phyloP scores from a whole-genome alignment of 305 asterid species.

The Salvia sclarea region DNA sequence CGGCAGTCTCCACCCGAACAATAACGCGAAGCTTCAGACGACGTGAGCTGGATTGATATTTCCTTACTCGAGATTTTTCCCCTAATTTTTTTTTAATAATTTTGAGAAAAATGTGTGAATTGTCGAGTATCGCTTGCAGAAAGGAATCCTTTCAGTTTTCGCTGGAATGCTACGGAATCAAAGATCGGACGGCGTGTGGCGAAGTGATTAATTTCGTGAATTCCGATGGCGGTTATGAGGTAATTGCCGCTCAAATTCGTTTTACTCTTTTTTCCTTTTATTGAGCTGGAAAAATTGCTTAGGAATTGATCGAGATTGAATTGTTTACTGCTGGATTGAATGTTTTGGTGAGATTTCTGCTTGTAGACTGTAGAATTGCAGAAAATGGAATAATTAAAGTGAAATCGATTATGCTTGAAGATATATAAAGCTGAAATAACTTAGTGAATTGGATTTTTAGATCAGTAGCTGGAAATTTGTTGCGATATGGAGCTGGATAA shows the following conservation, averaged over 20 bases:
- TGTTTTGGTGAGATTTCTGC: not conserved
- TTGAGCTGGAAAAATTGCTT: slow-evolving; percentile 11
- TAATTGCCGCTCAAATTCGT: slow-evolving; percentile 21
- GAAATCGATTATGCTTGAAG: not conserved
- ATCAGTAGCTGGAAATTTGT: not conserved
- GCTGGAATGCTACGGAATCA: slow-evolving; percentile 65
- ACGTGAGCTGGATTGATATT: slow-evolving; percentile 38
- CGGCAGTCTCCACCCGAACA: slow-evolving; percentile 52
- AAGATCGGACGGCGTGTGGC: slow-evolving; percentile 56
- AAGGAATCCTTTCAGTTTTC: slow-evolving; percentile 61
- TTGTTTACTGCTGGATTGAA: not conserved
- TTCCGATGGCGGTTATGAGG: slow-evolving; percentile 55
- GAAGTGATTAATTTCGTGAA: slow-evolving; percentile 49
- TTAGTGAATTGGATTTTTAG: not conserved
- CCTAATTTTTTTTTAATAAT: not conserved
- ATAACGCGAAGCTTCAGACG: slow-evolving; percentile 41
- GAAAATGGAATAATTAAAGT: not conserved
- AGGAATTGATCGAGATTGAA: not conserved
- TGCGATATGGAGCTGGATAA: slow-evolving; percentile 1
- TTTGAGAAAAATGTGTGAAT: not conserved
- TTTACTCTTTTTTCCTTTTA: not conserved
- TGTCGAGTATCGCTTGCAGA: slow-evolving; percentile 41
- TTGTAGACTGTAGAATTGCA: not conserved
- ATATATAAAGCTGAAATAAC: not conserved
- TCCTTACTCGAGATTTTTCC: not conserved